Evolutionary conservation across 495 filamentous ascomycete species (phyloP).

Genomic region (Podospora pseudoanserina): DNA sequence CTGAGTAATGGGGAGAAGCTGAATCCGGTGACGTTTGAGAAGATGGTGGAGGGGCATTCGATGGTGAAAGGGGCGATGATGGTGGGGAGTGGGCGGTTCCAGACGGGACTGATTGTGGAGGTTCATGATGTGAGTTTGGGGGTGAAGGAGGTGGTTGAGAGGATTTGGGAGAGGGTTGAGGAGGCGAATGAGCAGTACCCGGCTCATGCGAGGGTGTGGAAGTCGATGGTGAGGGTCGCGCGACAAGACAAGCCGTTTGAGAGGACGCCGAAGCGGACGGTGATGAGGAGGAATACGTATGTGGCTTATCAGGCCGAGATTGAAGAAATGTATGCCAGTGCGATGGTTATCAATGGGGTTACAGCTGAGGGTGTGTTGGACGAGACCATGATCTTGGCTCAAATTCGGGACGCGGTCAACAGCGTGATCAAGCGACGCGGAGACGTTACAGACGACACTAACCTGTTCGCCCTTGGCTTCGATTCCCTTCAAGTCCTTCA

Average conservation of each 20-base stretch:
- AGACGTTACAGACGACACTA: constrained; percentile 3
- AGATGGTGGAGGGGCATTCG: constrained; percentile 34
- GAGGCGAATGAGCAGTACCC: constrained; percentile 17
- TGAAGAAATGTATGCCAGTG: background rate
- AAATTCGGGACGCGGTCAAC: background rate
- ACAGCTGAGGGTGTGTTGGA: background rate
- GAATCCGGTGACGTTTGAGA: constrained; percentile 50
- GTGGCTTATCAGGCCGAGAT: constrained; percentile 7
- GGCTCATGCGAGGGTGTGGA: constrained; percentile 10
- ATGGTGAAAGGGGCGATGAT: constrained; percentile 41
- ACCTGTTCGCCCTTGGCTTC: constrained; percentile 1
- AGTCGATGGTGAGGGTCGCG: background rate
- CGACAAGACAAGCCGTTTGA: background rate
- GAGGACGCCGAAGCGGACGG: constrained; percentile 4
- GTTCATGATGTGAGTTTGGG: constrained; percentile 10
- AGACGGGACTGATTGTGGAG: constrained; percentile 48
- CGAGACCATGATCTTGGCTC: background rate
- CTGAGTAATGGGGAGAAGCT: constrained; percentile 56
- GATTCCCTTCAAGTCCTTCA: constrained; percentile 14
- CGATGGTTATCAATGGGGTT: background rate
- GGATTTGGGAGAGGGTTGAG: constrained; percentile 26
- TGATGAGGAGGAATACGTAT: constrained; percentile 4
- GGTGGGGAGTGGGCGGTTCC: constrained; percentile 42
- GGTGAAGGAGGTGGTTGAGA: constrained; percentile 9
- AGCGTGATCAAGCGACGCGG: background rate